Conservation (phyloP, 75 land plant genomes). For the Cupressus sempervirens region DNA sequence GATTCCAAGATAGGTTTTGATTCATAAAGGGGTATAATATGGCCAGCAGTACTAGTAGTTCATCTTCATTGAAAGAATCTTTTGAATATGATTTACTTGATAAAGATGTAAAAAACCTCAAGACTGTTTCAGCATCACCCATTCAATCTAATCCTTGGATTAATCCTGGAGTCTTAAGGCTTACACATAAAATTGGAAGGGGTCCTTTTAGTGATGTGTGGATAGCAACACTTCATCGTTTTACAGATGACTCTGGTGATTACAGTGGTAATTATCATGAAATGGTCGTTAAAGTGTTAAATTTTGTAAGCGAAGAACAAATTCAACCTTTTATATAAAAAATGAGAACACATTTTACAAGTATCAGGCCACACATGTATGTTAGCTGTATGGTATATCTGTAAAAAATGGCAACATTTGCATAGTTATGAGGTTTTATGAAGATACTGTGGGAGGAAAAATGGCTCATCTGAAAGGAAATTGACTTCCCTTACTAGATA, state of each 20-base stretch:
- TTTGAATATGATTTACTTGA: slow-evolving; percentile 66
- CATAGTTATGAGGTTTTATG: slow-evolving; percentile 84
- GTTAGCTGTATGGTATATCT: slow-evolving; percentile 77
- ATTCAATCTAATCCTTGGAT: slow-evolving; percentile 57
- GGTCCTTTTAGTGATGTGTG: slow-evolving; percentile 96
- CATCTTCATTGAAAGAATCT: slow-evolving; percentile 20
- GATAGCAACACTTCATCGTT: slow-evolving; percentile 84
- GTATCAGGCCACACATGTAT: slow-evolving; percentile 49
- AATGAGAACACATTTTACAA: slow-evolving; percentile 44
- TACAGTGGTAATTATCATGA: slow-evolving; percentile 47
- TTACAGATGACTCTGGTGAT: slow-evolving; percentile 69
- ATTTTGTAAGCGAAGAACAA: slow-evolving; percentile 57
- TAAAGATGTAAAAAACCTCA: slow-evolving; percentile 46
- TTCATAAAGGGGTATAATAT: neutral
- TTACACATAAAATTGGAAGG: slow-evolving; percentile 83
- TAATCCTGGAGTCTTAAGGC: slow-evolving; percentile 57
- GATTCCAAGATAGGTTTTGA: neutral
- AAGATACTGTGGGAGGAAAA: slow-evolving; percentile 86
- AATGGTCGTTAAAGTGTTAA: slow-evolving; percentile 88
- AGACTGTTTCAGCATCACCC: slow-evolving; percentile 33
- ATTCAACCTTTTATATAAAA: slow-evolving; percentile 38
- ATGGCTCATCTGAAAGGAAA: slow-evolving; percentile 78
- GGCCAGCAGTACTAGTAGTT: slow-evolving; percentile 19
- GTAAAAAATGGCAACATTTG: slow-evolving; percentile 83
- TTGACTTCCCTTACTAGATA: slow-evolving; percentile 62